phyloP scores from a whole-genome alignment of 2,329 filamentous ascomycete species.

The Biscogniauxia marginata region DNA sequence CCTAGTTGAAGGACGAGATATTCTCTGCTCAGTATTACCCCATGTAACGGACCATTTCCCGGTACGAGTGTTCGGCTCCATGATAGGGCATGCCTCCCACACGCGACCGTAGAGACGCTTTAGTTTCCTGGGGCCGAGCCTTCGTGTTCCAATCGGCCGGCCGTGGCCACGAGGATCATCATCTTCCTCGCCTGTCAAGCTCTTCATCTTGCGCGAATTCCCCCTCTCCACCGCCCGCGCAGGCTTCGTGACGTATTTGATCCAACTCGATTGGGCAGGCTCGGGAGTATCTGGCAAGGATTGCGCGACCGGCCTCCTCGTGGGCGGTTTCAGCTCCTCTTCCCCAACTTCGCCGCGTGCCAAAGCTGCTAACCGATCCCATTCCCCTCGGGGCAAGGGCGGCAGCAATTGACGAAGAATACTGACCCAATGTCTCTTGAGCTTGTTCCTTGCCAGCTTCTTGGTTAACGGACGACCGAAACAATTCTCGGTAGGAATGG shows the following conservation, averaged over 20 bases:
- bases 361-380: constrained; percentile 52
- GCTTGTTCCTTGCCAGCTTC: constrained; percentile 41
- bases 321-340: constrained; percentile 13
- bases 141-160: constrained; percentile 32
- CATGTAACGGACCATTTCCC: constrained; percentile 41
- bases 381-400: constrained; percentile 54
- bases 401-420: constrained; percentile 48
- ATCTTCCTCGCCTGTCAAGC: constrained; percentile 37
- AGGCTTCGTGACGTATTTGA: constrained; percentile 39
- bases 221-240: constrained; percentile 39
- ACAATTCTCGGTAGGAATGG: constrained; percentile 43
- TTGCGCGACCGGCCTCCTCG: too few relatives aligned
- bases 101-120: constrained; percentile 40
- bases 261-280: constrained; percentile 38
- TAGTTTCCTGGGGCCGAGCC: constrained; percentile 42
- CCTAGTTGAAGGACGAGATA: constrained; percentile 31
- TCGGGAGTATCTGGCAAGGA: too few relatives aligned
- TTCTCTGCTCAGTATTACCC: constrained; percentile 37
- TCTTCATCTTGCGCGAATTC: constrained; percentile 34
- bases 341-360: constrained; percentile 39
- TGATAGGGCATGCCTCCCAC: constrained; percentile 33
- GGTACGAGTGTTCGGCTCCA: constrained; percentile 32
- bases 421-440: constrained; percentile 47
- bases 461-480: constrained; percentile 48
- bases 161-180: constrained; percentile 36